phyloP scores from a whole-genome alignment of 768 basidiomycete species.

The Auricularia sp. region DNA sequence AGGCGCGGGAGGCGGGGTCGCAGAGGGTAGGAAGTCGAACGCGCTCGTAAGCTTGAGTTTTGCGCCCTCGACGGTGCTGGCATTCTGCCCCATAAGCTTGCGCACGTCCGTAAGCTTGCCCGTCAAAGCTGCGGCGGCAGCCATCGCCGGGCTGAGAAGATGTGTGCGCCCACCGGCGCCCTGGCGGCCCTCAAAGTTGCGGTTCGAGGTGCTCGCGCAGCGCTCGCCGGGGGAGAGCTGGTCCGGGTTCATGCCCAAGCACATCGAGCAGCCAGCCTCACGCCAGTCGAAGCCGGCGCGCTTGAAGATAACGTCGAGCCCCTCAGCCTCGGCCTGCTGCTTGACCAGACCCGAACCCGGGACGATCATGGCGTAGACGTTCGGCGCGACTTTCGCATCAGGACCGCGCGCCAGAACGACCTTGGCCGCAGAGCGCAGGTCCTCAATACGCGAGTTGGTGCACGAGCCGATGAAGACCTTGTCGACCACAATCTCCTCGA shows the following conservation, averaged over 20 bases:
- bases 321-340: slow-evolving; percentile 84
- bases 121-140: slow-evolving; percentile 79
- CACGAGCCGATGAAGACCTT: slow-evolving; percentile 93
- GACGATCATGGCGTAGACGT: slow-evolving; percentile 81
- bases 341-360: slow-evolving; percentile 88
- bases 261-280: slow-evolving; percentile 94
- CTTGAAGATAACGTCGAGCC: slow-evolving; percentile 76
- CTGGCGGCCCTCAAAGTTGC: slow-evolving; percentile 50
- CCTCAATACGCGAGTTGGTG: slow-evolving; percentile 91
- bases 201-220: slow-evolving; percentile 93
- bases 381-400: slow-evolving; percentile 61
- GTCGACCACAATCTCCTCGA: slow-evolving; percentile 73
- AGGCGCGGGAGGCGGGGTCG: slow-evolving; percentile 27
- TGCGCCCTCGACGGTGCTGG: slow-evolving; percentile 39
- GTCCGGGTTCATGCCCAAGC: slow-evolving; percentile 92
- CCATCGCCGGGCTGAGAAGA: slow-evolving; percentile 85
- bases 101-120: slow-evolving; percentile 81
- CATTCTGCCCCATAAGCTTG: slow-evolving; percentile 46
- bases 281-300: slow-evolving; percentile 93
- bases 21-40: slow-evolving; percentile 67
- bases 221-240: slow-evolving; percentile 67
- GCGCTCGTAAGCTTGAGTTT: slow-evolving; percentile 59
- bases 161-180: slow-evolving; percentile 84
- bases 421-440: slow-evolving; percentile 76
- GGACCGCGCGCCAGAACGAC: slow-evolving; percentile 67